Percentiles rank a stretch among this genome's conserved stretches.
phyloP scores from a whole-genome alignment of 2,329 filamentous ascomycete genomes.

The Anisogramma anomala region DNA sequence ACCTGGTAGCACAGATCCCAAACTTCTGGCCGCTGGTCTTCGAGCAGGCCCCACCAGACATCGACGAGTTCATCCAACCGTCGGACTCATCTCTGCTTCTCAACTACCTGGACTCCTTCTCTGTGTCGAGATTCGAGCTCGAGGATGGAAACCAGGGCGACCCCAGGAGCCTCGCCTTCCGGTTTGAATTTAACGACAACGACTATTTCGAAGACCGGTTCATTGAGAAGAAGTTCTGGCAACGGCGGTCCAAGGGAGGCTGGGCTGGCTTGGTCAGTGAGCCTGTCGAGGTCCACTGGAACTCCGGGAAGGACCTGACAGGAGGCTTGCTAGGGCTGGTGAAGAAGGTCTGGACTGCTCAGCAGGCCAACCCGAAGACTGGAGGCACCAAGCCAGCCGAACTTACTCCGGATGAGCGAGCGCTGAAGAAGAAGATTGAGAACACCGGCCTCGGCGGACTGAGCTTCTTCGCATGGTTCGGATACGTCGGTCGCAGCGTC shows the following conservation, averaged over 20 bases:
- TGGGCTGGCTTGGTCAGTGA: constrained; percentile 75
- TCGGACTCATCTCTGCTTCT: constrained; percentile 65
- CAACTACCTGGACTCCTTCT: constrained; percentile 53
- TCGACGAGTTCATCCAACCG: constrained; percentile 81
- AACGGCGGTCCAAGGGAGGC: constrained; percentile 55
- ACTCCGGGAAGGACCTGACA: constrained; percentile 74
- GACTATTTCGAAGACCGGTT: constrained; percentile 67
- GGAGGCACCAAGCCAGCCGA: constrained; percentile 23
- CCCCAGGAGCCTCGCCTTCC: constrained; percentile 68
- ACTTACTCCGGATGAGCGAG: constrained; percentile 35
- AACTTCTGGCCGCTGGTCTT: constrained; percentile 95
- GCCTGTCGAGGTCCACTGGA: constrained; percentile 82
- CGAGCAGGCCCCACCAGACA: constrained; percentile 71
- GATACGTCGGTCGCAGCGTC: constrained; percentile 60
- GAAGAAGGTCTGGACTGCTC: constrained; percentile 55
- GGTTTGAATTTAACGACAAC: constrained; percentile 70
- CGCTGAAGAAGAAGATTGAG: constrained; percentile 44
- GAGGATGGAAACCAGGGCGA: constrained; percentile 52
- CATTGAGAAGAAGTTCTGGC: constrained; percentile 88
- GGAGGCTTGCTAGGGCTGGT: constrained; percentile 66
- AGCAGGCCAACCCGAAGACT: constrained; percentile 30
- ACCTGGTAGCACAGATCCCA: constrained; percentile 59
- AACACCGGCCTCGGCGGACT: constrained; percentile 50
- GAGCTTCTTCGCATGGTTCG: constrained; percentile 87
- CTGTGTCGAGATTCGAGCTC: constrained; percentile 72